Base-by-base conservation (phyloP, 2,329 filamentous ascomycete genomes). In the Cordyceps militaris region DNA sequence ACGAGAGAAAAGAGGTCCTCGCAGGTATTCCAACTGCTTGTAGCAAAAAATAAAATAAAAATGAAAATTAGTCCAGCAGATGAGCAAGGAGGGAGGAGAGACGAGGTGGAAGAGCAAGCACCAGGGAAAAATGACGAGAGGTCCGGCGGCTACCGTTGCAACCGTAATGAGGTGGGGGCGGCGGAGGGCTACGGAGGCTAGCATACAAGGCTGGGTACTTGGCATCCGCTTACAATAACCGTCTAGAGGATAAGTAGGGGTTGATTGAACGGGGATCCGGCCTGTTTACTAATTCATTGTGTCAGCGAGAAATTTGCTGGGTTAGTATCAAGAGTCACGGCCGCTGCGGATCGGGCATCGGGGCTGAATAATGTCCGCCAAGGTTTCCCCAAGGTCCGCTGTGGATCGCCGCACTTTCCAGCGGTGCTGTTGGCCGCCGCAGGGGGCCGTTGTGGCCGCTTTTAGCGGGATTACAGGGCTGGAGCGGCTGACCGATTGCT, bases 91-190 rank as follows among this genome's bases (percentile, higher is more conserved):
- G 34, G 14, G 11, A 30, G 30, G 23, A 28, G 34, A 42, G 34
- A 30, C 16, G 13, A 24, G 28, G 30, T 28, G 23, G 24, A 34
- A 5, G 42, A 54, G 10, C 19, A 28, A 46, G 28, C n/a, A n/a
- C n/a, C n/a, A 55, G n/a, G 11, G 14, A 54, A 55, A 55, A 46
- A 46, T 34, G n/a, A 28, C 30, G 51, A 46, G 26, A 26, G 51
- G 34, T 55, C 40, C 49, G 34, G 49, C 49, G n/a, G 19, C 34
- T 16, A 19, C 42, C 21, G 16, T 9, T 40, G 34, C 34, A 38
- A 38, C 34, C 14, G 16, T 6, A 4, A 38, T 38, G 34, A 16
- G 49, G 49, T 52, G 49, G 49, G 49, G 49, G 49, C 16, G 23
- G 19, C 46, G 1, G 49, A 51, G 42, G 16, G 16, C 16, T 16